A percentile compares a stretch with the other conserved stretches of the same genome.
These are phyloP conservation scores for Pseudoscleropodium purum DNA, from an alignment of 225 moss, liverwort and hornwort species.

Conservation along the genomic window DNA sequence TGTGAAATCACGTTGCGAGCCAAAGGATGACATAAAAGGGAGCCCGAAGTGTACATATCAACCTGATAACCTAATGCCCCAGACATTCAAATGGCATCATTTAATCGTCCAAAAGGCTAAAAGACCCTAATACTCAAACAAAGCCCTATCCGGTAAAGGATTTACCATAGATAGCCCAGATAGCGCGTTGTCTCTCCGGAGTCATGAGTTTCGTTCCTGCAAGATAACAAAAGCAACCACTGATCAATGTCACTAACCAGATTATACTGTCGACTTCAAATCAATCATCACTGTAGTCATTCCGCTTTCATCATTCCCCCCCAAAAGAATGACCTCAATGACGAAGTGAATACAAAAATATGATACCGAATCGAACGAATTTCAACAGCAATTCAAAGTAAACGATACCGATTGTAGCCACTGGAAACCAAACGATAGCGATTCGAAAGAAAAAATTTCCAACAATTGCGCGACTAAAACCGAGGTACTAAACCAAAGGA, in stretches of 20 bases:
- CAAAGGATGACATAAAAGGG: neutral
- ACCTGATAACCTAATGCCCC: neutral
- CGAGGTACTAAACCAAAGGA: neutral
- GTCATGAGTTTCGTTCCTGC: slow-evolving; percentile 98
- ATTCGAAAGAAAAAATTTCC: too few relatives aligned
- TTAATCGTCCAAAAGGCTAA: neutral
- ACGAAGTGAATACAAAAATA: neutral
- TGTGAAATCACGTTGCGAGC: neutral
- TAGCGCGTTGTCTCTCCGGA: slow-evolving; percentile 79
- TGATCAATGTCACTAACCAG: neutral
- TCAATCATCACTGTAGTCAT: neutral
- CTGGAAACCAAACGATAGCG: too few relatives aligned
- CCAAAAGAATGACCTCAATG: neutral
- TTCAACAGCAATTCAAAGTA: neutral
- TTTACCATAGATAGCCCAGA: slow-evolving; percentile 94
- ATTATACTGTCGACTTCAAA: neutral
- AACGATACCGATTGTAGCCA: neutral
- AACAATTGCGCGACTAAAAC: neutral
- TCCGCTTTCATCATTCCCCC: neutral
- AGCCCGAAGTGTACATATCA: neutral
- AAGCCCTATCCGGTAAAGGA: neutral
- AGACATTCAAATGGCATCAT: neutral
- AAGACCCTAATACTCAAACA: neutral
- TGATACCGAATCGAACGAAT: neutral
- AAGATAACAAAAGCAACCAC: neutral